Percentiles rank a stretch among this genome's conserved stretches.
Evolutionary conservation across 768 basidiomycete genomes (phyloP).

Genomic region (Rhizopogon sp.): DNA sequence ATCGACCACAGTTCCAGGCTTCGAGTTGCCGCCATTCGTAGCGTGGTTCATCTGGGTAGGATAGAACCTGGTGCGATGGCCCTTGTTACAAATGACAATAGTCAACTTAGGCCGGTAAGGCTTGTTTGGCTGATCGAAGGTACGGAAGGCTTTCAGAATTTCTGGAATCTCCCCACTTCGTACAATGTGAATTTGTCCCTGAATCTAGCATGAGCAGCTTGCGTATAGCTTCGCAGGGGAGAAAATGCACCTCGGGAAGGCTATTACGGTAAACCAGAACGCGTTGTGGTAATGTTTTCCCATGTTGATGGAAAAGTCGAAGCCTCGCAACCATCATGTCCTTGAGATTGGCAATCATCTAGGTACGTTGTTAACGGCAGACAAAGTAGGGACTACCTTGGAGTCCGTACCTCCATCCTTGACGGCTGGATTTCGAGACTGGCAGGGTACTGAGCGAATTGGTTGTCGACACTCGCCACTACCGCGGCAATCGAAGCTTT

Average conservation of each 20-base stretch:
- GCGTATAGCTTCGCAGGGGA: neutral
- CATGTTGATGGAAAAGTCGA: slow-evolving; percentile 31
- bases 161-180: slow-evolving; percentile 37
- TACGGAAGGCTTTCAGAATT: slow-evolving; percentile 37
- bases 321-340: slow-evolving; percentile 49
- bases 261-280: slow-evolving; percentile 62
- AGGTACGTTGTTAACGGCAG: no score
- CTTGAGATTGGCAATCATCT: slow-evolving; percentile 46
- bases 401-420: slow-evolving; percentile 57
- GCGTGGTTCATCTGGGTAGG: slow-evolving; percentile 39
- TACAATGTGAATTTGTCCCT: slow-evolving; percentile 48
- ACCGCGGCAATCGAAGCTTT: slow-evolving; percentile 48
- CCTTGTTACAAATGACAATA: slow-evolving; percentile 53
- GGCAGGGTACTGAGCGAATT: slow-evolving; percentile 46
- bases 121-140: slow-evolving; percentile 29
- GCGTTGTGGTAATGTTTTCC: slow-evolving; percentile 35
- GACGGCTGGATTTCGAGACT: slow-evolving; percentile 46
- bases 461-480: slow-evolving; percentile 41
- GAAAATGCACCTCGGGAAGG: slow-evolving; percentile 60
- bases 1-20: slow-evolving; percentile 51
- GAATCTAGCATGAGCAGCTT: slow-evolving; percentile 9
- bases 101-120: slow-evolving; percentile 43
- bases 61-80: slow-evolving; percentile 55
- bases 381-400: neutral
- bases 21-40: slow-evolving; percentile 45